A percentile compares a stretch with the other conserved stretches of the same genome.
Conservation (phyloP, 1,284 basidiomycete genomes). For the Sporisorium iseilematis-ciliati region DNA sequence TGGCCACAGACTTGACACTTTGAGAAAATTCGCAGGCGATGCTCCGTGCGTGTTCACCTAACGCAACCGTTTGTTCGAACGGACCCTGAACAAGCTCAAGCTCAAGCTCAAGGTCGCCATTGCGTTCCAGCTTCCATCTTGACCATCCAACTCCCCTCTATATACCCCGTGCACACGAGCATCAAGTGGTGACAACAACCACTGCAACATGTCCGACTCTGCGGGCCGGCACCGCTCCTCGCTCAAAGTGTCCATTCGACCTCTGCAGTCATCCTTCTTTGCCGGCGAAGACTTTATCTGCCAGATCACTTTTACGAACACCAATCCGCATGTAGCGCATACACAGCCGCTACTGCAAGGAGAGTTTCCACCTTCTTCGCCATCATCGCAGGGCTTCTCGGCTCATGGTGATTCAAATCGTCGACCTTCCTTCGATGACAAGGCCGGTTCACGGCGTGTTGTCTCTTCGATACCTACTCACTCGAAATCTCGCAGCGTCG, state of each 20-base stretch:
- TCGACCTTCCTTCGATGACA: slow-evolving; percentile 14
- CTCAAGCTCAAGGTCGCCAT: not conserved
- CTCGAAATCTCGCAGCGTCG: slow-evolving; percentile 51
- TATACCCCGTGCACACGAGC: not conserved
- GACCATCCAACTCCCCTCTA: not conserved
- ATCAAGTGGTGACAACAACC: not conserved
- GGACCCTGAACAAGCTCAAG: slow-evolving; percentile 2
- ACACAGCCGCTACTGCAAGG: slow-evolving; percentile 71
- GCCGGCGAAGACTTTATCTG: slow-evolving; percentile 89
- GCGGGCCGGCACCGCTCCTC: slow-evolving; percentile 25
- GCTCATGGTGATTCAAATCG: not conserved
- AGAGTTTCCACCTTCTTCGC: slow-evolving; percentile 28
- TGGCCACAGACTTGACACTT: no score
- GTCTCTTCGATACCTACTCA: slow-evolving; percentile 40
- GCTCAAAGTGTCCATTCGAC: slow-evolving; percentile 74
- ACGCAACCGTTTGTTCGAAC: not conserved
- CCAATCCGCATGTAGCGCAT: slow-evolving; percentile 71
- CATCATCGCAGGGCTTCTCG: not conserved
- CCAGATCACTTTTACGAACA: slow-evolving; percentile 88
- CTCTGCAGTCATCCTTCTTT: slow-evolving; percentile 88
- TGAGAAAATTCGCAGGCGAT: not conserved
- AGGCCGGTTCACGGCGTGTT: slow-evolving; percentile 18
- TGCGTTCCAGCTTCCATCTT: not conserved
- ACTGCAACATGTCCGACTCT: slow-evolving; percentile 21
- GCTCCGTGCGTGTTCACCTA: slow-evolving; percentile 6